A percentile compares a stretch with the other conserved stretches of the same genome.
Evolutionary conservation across 2,329 filamentous ascomycete genomes (phyloP).

Genomic region (Thermoascus crustaceus): DNA sequence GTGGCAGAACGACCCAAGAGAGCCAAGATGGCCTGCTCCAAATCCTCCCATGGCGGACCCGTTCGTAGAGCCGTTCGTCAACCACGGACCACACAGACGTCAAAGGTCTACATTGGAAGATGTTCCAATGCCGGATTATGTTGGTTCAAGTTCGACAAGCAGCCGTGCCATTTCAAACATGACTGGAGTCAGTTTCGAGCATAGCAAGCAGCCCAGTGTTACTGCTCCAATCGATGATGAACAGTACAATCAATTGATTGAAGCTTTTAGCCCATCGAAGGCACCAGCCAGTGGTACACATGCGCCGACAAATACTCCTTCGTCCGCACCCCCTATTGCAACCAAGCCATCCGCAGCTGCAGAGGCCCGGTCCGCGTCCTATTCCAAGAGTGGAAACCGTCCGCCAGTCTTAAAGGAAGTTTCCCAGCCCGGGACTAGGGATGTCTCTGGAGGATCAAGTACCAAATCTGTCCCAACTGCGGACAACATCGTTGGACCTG

Average conservation of each 20-base stretch:
- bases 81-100: conserved; percentile 19
- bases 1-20: conserved; percentile 16
- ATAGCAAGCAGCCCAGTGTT: conserved; percentile 33
- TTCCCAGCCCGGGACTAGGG: conserved; percentile 21
- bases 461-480: conserved; percentile 15
- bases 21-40: conserved; percentile 21
- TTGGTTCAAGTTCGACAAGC: conserved; percentile 29
- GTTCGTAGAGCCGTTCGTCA: conserved; percentile 31
- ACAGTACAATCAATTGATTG: conserved; percentile 28
- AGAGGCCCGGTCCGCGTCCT: conserved; percentile 20
- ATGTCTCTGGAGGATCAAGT: conserved; percentile 27
- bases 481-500: conserved; percentile 13
- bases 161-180: conserved; percentile 35
- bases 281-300: conserved; percentile 20
- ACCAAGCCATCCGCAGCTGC: conserved; percentile 22
- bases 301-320: conserved; percentile 24
- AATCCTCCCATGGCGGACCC: conserved; percentile 31
- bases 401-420: conserved; percentile 20
- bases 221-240: conserved; percentile 27
- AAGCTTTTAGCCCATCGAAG: conserved; percentile 30
- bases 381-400: conserved; percentile 14
- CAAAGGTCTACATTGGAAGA: conserved; percentile 36
- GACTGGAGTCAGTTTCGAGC: conserved; percentile 34
- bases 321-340: conserved; percentile 13
- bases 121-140: conserved; percentile 43